Base-by-base conservation (phyloP, 2,329 filamentous ascomycete genomes). In the Clonostachys sp. region DNA sequence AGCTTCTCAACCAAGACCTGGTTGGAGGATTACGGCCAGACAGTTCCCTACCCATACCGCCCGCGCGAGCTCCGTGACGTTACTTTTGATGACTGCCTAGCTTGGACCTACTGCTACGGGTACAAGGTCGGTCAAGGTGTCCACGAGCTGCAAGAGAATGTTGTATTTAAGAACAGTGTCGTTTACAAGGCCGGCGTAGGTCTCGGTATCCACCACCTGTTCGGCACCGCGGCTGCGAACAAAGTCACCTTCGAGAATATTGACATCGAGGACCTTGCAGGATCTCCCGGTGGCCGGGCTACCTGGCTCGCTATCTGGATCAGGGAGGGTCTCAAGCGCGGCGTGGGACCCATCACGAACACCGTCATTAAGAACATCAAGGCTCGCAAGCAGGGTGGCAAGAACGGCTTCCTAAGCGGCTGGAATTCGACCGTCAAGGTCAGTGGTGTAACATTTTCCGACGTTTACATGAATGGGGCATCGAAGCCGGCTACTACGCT, bases 1-100 rank as follows among this genome's bases (percentile, higher is more conserved):
- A 41, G 36, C n/a, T 46, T 41, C 20, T 46, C 45, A 24, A 33
- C 45, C n/a, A 46, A 46, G 20, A 46, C 45, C 16, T 46, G 45
- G 45, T 39, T 14, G 9, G 41, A 41, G 24, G 41, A 46, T 18
- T 17, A n/a, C 6, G 45, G 45, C 14, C 41, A 36, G 4, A 46
- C 45, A n/a, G 45, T 46, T 17, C 45, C 45, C 6, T 46, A 41
- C 24, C 45, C 45, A 9, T 46, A 46, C 20, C 36, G 36, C 10
- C 45, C 45, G 13, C 45, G 38, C 5, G 17, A 8, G 12, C 45
- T 41, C 36, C 10, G 6, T 30, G 45, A 46, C 12, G 45, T 46
- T 14, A 24, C 41, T 30, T 46, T 46, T 39, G 45, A 46, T 13
- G 45, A 46, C 45, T 46, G 45, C 20, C n/a, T 46, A 4, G 45